These are phyloP conservation scores for Aspergillus fijiensis DNA, from an alignment of 2,329 filamentous ascomycete genomes.

Conservation along the genomic window DNA sequence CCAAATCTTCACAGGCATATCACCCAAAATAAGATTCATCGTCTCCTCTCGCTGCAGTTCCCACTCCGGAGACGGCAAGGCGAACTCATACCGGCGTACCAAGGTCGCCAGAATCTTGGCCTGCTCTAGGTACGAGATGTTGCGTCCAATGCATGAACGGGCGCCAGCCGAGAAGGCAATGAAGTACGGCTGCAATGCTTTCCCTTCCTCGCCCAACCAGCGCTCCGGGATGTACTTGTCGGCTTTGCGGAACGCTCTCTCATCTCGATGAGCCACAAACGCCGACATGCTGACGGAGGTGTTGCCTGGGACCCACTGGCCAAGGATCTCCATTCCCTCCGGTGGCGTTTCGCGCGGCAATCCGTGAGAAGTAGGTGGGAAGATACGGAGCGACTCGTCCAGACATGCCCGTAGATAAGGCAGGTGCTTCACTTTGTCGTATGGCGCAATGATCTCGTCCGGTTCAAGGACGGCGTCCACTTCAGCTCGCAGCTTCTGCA, in stretches of 20 bases:
- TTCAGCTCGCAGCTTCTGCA: constrained; percentile 47
- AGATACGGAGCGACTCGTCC: constrained; percentile 52
- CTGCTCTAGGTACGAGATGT: constrained; percentile 50
- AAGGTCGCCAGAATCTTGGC: constrained; percentile 49
- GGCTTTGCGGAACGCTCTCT: constrained; percentile 38
- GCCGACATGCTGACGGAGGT: constrained; percentile 48
- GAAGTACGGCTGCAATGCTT: constrained; percentile 41
- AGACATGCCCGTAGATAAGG: constrained; percentile 55
- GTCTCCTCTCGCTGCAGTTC: constrained; percentile 29
- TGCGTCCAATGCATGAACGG: constrained; percentile 44
- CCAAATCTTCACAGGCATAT: constrained; percentile 34
- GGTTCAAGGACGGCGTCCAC: constrained; percentile 47
- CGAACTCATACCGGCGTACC: constrained; percentile 34
- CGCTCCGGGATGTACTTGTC: constrained; percentile 44
- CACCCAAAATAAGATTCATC: constrained; percentile 33
- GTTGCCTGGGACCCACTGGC: constrained; percentile 47
- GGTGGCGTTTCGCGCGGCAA: constrained; percentile 48
- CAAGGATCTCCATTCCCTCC: constrained; percentile 46
- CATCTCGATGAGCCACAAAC: constrained; percentile 38
- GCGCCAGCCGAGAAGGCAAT: constrained; percentile 44
- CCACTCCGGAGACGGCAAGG: constrained; percentile 26
- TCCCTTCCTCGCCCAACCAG: constrained; percentile 44
- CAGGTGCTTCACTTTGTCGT: constrained; percentile 52
- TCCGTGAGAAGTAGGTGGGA: constrained; percentile 46
- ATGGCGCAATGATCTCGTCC: constrained; percentile 46